Evolutionary conservation across 2,329 filamentous ascomycete species (phyloP).

Genomic region (Aureobasidium sp.): DNA sequence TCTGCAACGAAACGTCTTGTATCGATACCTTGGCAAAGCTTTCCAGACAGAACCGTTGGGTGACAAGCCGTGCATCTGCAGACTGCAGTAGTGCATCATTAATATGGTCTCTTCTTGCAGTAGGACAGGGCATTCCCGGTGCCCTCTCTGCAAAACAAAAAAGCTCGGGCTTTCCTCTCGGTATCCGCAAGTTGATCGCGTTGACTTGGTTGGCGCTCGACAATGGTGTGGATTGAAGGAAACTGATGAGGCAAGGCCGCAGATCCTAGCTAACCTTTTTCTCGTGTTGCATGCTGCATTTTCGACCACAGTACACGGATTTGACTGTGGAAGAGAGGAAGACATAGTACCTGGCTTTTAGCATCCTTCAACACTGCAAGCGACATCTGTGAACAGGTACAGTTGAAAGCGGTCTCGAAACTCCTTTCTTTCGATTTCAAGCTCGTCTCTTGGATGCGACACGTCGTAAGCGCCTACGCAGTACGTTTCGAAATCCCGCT

Average conservation of each 20-base stretch:
- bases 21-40: not conserved
- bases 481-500: slow-evolving; percentile 6
- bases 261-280: not conserved
- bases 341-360: not conserved
- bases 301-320: not conserved
- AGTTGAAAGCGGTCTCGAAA: not conserved
- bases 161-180: not conserved
- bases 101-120: not conserved
- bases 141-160: not conserved
- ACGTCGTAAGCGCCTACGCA: slow-evolving; percentile 11
- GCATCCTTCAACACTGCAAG: not conserved
- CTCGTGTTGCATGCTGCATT: not conserved
- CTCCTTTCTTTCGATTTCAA: not conserved
- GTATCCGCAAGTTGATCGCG: not conserved
- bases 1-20: not conserved
- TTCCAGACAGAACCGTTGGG: not conserved
- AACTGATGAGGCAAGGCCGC: not conserved
- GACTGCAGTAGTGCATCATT: not conserved
- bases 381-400: too few species aligned
- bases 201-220: not conserved
- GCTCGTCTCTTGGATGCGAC: not conserved
- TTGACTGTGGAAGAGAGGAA: not conserved
- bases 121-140: not conserved
- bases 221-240: not conserved
- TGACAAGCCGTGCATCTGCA: slow-evolving; percentile 6